Evolutionary conservation across 495 filamentous ascomycete genomes (phyloP).

Genomic region (Lophiostoma macrostomum): DNA sequence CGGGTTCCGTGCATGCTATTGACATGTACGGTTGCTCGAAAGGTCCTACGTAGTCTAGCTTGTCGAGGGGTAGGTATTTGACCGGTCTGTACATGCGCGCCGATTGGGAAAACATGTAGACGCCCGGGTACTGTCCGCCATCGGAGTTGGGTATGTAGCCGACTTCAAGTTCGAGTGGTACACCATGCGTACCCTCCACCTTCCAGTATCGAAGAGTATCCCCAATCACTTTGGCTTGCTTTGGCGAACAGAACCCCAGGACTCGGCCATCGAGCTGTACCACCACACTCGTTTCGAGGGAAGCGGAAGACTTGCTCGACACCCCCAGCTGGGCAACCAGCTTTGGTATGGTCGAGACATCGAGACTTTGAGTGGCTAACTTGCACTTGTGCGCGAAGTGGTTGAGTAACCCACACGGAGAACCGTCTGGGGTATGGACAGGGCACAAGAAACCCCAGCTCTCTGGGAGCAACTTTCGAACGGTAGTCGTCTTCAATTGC

Average conservation of each 20-base stretch:
- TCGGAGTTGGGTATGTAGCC: conserved; percentile 83
- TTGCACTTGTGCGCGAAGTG: conserved; percentile 95
- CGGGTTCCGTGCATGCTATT: conserved; percentile 79
- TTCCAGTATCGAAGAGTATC: conserved; percentile 92
- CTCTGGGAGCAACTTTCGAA: conserved; percentile 90
- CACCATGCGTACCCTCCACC: conserved; percentile 78
- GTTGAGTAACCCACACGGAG: conserved; percentile 90
- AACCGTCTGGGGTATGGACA: conserved; percentile 95
- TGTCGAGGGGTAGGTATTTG: conserved; percentile 82
- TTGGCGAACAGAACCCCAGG: conserved; percentile 82
- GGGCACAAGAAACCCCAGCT: conserved; percentile 98
- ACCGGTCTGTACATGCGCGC: conserved; percentile 88
- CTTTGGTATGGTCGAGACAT: conserved; percentile 68
- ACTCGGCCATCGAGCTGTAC: conserved; percentile 88
- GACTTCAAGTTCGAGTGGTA: conserved; percentile 85
- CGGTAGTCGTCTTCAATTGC: conserved; percentile 93
- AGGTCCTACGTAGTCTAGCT: conserved; percentile 82
- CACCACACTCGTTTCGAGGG: conserved; percentile 73
- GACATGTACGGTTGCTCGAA: conserved; percentile 99
- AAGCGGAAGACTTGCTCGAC: conserved; percentile 64
- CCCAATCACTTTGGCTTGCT: conserved; percentile 71
- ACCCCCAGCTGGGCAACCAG: conserved; percentile 77
- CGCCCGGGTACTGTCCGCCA: conserved; percentile 89
- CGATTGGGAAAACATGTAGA: conserved; percentile 85
- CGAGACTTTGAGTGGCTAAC: conserved; percentile 67